Conservation (phyloP, 768 basidiomycete genomes). For the Hemileccinum impolitum region DNA sequence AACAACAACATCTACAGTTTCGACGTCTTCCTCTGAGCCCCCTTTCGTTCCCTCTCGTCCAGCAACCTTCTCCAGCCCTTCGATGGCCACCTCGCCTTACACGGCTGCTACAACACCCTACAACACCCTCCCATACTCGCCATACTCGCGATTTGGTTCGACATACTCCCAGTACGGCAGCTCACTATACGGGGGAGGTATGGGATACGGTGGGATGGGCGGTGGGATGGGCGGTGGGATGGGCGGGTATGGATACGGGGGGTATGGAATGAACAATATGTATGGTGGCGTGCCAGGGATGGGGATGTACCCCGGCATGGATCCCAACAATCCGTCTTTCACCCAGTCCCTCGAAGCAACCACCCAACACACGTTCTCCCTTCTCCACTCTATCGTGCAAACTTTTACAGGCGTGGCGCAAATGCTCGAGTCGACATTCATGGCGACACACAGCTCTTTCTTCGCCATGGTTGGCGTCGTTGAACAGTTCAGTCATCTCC, state of each 20-base stretch:
- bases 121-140: slow-evolving; percentile 47
- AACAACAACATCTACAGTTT: slow-evolving; percentile 17
- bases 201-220: slow-evolving; percentile 43
- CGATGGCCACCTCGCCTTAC: slow-evolving; percentile 30
- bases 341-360: slow-evolving; percentile 86
- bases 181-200: slow-evolving; percentile 30
- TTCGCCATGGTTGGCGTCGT: slow-evolving; percentile 96
- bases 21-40: slow-evolving; percentile 27
- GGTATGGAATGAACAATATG: slow-evolving; percentile 52
- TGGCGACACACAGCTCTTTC: slow-evolving; percentile 94
- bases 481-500: slow-evolving; percentile 89
- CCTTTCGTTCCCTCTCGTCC: slow-evolving; percentile 65
- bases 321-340: slow-evolving; percentile 59
- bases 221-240: slow-evolving; percentile 44
- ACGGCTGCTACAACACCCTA: slow-evolving; percentile 37
- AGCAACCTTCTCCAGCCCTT: slow-evolving; percentile 42
- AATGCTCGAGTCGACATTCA: slow-evolving; percentile 96
- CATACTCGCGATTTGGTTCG: slow-evolving; percentile 36
- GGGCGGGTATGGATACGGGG: slow-evolving; percentile 41
- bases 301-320: slow-evolving; percentile 40
- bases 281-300: slow-evolving; percentile 38
- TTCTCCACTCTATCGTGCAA: slow-evolving; percentile 92
- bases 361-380: slow-evolving; percentile 88
- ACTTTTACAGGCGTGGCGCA: slow-evolving; percentile 94
- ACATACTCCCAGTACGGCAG: slow-evolving; percentile 35